Evolutionary conservation across 768 basidiomycete species (phyloP).

Genomic region (Baorangia bicolor): DNA sequence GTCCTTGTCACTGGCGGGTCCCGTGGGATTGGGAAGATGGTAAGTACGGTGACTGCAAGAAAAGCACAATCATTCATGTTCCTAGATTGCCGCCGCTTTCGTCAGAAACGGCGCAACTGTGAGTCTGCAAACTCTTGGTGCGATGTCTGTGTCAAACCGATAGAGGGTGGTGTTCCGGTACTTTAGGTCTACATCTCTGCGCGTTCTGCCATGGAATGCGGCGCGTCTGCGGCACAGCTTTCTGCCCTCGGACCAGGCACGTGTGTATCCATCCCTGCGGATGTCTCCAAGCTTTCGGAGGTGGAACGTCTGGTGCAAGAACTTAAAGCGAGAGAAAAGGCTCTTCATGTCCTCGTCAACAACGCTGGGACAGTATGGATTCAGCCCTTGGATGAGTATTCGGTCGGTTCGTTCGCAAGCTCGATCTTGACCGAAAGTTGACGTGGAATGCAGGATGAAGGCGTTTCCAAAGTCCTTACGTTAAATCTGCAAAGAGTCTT

Average conservation of each 20-base stretch:
- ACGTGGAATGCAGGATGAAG: slow-evolving; percentile 41
- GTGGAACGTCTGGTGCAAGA: slow-evolving; percentile 53
- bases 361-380: slow-evolving; percentile 65
- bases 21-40: slow-evolving; percentile 67
- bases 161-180: neutral
- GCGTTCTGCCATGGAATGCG: slow-evolving; percentile 51
- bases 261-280: slow-evolving; percentile 54
- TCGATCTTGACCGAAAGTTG: neutral
- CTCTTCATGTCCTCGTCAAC: slow-evolving; percentile 59
- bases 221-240: slow-evolving; percentile 50
- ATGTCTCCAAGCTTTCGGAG: slow-evolving; percentile 53
- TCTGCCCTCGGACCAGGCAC: slow-evolving; percentile 51
- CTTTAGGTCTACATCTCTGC: slow-evolving; percentile 62
- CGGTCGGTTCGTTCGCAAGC: slow-evolving; percentile 30
- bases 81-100: slow-evolving; percentile 62
- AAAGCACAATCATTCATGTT: slow-evolving; percentile 8
- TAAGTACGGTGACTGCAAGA: slow-evolving; percentile 20
- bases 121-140: neutral
- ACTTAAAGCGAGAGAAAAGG: slow-evolving; percentile 50
- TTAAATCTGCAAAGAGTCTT: slow-evolving; percentile 65
- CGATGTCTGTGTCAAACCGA: slow-evolving; percentile 11
- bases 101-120: slow-evolving; percentile 62
- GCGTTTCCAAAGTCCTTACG: slow-evolving; percentile 59
- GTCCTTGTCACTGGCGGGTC: slow-evolving; percentile 68
- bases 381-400: slow-evolving; percentile 44